Evolutionary conservation across 2,329 filamentous ascomycete genomes (phyloP).

Genomic region (Aspergillus awamori): DNA sequence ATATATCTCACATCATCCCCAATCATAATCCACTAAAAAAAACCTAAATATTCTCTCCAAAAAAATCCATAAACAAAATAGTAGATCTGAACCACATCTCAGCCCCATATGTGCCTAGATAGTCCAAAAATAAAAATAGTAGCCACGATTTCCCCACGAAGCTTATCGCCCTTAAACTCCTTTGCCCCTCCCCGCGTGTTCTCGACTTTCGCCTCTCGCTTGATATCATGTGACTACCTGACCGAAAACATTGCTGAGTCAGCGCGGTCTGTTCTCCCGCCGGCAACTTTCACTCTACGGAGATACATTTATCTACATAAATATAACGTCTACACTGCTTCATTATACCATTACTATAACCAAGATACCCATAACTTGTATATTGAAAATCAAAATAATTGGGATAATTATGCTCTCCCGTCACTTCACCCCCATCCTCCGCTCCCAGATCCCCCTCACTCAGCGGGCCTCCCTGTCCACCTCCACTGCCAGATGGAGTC

Average conservation of each 20-base stretch:
- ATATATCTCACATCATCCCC: no score
- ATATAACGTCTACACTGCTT: no score
- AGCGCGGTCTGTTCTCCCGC: constrained; percentile 3
- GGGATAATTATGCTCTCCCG: background rate
- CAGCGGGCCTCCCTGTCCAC: constrained; percentile 5
- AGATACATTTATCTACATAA: background rate
- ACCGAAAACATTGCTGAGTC: constrained; percentile 16
- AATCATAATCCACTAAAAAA: no score
- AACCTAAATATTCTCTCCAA: no score
- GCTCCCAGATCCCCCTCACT: constrained; percentile 16
- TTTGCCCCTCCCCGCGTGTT: constrained; percentile 26
- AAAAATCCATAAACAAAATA: no score
- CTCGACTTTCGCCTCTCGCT: constrained; percentile 17
- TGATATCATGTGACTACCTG: constrained; percentile 27
- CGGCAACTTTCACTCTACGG: background rate
- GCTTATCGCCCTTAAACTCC: constrained; percentile 38
- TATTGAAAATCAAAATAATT: no score
- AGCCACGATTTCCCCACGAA: constrained; percentile 21
- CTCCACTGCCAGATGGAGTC: constrained; percentile 5
- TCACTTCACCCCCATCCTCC: background rate
- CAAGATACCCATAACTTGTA: no score
- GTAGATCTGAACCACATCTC: no score
- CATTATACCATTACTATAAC: no score
- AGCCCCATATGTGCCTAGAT: no score
- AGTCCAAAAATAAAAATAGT: background rate